These are phyloP conservation scores for Taphrina flavorubra DNA, from an alignment of 1,139 yeast genomes.

Conservation along the genomic window DNA sequence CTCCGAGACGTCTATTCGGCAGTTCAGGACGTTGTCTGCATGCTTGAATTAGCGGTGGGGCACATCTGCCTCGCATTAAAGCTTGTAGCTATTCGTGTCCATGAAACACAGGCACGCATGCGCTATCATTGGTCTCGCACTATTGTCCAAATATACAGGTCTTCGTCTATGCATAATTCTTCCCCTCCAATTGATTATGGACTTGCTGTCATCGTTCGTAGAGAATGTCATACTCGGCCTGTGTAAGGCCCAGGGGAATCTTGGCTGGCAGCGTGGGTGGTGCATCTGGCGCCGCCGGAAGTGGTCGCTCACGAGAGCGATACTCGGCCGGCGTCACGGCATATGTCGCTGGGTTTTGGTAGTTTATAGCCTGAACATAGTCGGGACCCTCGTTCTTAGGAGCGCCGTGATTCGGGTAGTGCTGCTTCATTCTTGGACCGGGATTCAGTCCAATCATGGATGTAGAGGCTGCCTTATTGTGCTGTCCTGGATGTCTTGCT, in stretches of 20 bases:
- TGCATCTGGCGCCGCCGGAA: constrained; percentile 17
- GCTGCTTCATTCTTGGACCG: not conserved
- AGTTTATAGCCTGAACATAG: constrained; percentile 2
- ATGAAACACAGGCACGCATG: too few species aligned
- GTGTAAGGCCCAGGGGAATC: constrained; percentile 36
- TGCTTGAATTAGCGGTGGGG: too few species aligned
- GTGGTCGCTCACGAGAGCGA: constrained; percentile 12
- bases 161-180: not conserved
- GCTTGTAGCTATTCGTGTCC: too few species aligned
- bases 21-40: too few species aligned
- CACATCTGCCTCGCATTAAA: too few species aligned
- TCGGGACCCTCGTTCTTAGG: not conserved
- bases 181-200: not conserved
- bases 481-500: not conserved
- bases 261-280: constrained; percentile 35
- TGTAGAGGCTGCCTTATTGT: constrained; percentile 8
- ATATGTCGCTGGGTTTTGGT: constrained; percentile 19
- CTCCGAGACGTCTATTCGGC: too few species aligned
- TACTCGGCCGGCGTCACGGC: constrained; percentile 36
- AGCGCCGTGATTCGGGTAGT: not conserved
- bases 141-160: too few species aligned
- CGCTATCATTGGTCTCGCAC: not conserved
- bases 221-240: constrained; percentile 32
- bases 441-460: not conserved
- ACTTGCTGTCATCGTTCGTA: constrained; percentile 13